phyloP scores from a whole-genome alignment of 2,329 filamentous ascomycete species.

The Colletotrichum musicola region DNA sequence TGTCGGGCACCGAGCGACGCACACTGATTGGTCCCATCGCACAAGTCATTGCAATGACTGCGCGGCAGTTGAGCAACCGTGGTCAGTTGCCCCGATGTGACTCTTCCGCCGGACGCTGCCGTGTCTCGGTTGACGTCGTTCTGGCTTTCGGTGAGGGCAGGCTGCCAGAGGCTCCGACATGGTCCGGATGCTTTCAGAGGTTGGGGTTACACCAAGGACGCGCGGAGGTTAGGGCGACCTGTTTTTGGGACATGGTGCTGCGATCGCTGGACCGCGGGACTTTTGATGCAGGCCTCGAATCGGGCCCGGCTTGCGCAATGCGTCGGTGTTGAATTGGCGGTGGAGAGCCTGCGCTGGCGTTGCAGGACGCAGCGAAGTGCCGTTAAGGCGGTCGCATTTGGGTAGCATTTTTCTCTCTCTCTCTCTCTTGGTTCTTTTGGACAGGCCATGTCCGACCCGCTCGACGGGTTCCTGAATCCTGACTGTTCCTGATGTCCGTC shows the following conservation, averaged over 20 bases:
- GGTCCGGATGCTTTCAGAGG: not conserved
- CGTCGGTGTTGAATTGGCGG: conserved; percentile 10
- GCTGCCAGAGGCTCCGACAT: conserved; percentile 12
- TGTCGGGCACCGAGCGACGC: conserved; percentile 15
- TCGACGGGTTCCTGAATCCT: conserved; percentile 15
- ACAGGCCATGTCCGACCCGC: not conserved
- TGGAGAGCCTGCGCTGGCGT: conserved; percentile 30
- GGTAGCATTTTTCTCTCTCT: too few relatives aligned
- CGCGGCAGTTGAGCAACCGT: not conserved
- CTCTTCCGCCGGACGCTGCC: conserved; percentile 11
- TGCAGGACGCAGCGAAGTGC: conserved; percentile 31
- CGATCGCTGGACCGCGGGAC: conserved; percentile 19
- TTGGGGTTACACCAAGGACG: conserved; percentile 33
- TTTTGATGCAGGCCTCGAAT: conserved; percentile 32
- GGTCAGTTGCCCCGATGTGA: conserved; percentile 14
- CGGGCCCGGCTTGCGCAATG: conserved; percentile 32
- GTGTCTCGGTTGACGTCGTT: conserved; percentile 16
- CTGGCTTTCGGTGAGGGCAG: conserved; percentile 16
- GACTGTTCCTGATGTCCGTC: conserved; percentile 13
- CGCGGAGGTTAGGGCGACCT: not conserved
- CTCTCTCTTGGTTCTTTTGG: not conserved
- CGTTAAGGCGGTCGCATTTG: not conserved
- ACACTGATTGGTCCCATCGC: conserved; percentile 5
- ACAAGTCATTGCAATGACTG: not conserved
- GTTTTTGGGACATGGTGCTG: not conserved